Evolutionary conservation across 192 early-diverging fungal genomes (phyloP).

Genomic region (Coemansia sp.): DNA sequence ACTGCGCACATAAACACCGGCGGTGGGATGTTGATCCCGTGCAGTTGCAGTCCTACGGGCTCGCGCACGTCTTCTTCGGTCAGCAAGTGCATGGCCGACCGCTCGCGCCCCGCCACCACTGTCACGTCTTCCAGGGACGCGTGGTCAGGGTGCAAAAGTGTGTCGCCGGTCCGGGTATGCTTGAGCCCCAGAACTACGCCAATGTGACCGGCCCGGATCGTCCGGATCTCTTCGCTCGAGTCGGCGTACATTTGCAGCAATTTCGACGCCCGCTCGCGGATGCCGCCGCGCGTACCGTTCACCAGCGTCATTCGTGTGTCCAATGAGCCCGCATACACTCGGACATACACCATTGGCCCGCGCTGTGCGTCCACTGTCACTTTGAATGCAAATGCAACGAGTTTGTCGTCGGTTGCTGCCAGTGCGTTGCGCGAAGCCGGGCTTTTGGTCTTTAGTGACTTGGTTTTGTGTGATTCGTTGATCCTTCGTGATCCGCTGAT

Average conservation of each 20-base stretch:
- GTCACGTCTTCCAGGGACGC: conserved; percentile 12
- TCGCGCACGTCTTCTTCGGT: conserved; percentile 5
- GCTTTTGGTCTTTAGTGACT: neutral
- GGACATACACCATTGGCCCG: conserved; percentile 89
- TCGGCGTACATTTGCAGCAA: conserved; percentile 91
- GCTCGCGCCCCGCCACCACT: neutral
- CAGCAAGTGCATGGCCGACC: conserved; percentile 9
- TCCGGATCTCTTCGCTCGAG: conserved; percentile 78
- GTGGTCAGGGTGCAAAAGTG: conserved; percentile 64
- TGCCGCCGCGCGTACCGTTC: conserved; percentile 61
- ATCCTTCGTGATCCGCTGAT: neutral
- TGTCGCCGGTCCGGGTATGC: conserved; percentile 84
- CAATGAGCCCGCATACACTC: conserved; percentile 81
- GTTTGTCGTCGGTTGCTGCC: conserved; percentile 53
- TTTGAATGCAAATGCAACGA: conserved; percentile 94
- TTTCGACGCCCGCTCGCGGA: conserved; percentile 79
- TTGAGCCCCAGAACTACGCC: conserved; percentile 82
- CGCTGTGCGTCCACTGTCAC: conserved; percentile 80
- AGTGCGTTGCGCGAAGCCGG: conserved; percentile 29
- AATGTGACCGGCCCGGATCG: conserved; percentile 76
- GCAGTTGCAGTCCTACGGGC: conserved; percentile 56
- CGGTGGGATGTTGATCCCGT: conserved; percentile 78
- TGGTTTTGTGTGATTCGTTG: neutral
- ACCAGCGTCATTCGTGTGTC: conserved; percentile 67
- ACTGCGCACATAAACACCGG: conserved; percentile 83